Conservation (phyloP, 106 monocot species). For the Apostasia shenzhenica region DNA sequence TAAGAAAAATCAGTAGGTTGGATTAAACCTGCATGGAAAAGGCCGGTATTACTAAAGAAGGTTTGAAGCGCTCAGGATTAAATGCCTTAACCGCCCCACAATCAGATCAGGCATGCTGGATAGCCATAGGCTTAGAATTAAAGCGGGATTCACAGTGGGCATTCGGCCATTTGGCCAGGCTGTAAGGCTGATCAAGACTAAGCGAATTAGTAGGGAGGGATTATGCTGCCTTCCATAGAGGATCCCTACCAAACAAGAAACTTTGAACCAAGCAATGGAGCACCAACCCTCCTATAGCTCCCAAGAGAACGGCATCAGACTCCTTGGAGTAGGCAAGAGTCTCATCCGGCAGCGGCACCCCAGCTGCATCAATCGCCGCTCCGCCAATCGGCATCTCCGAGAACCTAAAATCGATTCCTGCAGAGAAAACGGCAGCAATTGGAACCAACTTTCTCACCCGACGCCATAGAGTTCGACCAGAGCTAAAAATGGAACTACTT, state of each 20-base stretch:
- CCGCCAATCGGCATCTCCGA: slow-evolving; percentile 54
- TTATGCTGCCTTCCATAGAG: no score
- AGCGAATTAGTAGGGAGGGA: no score
- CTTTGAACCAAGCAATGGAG: neutral
- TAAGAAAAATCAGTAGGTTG: no score
- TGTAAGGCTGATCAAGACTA: no score
- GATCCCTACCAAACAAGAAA: neutral
- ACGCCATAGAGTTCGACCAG: neutral
- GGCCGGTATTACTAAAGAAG: no score
- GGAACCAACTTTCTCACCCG: neutral
- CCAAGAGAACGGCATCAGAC: slow-evolving; percentile 47
- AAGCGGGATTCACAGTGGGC: no score
- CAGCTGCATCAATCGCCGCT: slow-evolving; percentile 42
- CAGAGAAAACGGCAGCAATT: neutral
- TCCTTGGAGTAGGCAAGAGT: slow-evolving; percentile 33
- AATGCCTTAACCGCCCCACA: no score
- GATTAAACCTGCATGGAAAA: no score
- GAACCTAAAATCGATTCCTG: slow-evolving; percentile 51
- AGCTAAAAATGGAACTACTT: neutral
- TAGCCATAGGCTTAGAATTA: no score
- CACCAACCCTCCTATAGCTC: slow-evolving; percentile 57
- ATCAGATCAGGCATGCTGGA: no score
- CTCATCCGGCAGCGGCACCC: slow-evolving; percentile 55
- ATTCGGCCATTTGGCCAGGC: no score
- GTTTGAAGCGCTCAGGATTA: no score